phyloP scores from a whole-genome alignment of 2,329 filamentous ascomycete genomes.

The Colletotrichum coccodes region DNA sequence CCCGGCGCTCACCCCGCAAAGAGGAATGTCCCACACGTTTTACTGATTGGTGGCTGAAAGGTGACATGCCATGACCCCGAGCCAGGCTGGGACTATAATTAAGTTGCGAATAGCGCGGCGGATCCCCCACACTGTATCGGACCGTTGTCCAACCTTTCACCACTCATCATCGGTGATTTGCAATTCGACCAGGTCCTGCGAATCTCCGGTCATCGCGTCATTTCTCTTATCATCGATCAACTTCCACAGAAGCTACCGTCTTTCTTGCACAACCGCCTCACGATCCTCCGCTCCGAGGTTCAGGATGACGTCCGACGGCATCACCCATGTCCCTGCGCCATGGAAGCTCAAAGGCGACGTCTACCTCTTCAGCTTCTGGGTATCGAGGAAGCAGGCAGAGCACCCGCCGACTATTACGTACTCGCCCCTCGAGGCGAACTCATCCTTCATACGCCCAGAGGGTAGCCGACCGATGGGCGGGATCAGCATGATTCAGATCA shows the following conservation, averaged over 20 bases:
- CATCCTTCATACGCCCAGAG: constrained; percentile 46
- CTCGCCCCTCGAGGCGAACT: constrained; percentile 57
- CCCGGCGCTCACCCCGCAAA: constrained; percentile 10
- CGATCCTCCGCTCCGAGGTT: not conserved
- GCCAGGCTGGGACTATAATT: not conserved
- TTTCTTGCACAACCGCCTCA: too few species aligned
- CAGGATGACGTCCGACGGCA: constrained; percentile 5
- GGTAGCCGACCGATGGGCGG: constrained; percentile 55
- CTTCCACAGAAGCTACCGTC: too few species aligned
- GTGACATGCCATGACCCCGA: not conserved
- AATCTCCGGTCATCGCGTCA: too few species aligned
- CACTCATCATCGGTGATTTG: not conserved
- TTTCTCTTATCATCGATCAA: too few species aligned
- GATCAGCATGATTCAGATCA: constrained; percentile 58
- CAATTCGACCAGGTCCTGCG: not conserved
- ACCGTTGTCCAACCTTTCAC: not conserved
- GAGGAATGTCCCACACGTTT: not conserved
- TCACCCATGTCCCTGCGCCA: constrained; percentile 38
- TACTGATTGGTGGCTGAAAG: not conserved
- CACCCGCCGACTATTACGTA: constrained; percentile 51
- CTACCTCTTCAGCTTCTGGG: constrained; percentile 56
- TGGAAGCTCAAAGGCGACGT: constrained; percentile 58
- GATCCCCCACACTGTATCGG: not conserved
- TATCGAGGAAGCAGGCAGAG: constrained; percentile 39
- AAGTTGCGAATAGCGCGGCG: constrained; percentile 5